Conservation (phyloP, 257 asterid species). For the Nicotiana paniculata region DNA sequence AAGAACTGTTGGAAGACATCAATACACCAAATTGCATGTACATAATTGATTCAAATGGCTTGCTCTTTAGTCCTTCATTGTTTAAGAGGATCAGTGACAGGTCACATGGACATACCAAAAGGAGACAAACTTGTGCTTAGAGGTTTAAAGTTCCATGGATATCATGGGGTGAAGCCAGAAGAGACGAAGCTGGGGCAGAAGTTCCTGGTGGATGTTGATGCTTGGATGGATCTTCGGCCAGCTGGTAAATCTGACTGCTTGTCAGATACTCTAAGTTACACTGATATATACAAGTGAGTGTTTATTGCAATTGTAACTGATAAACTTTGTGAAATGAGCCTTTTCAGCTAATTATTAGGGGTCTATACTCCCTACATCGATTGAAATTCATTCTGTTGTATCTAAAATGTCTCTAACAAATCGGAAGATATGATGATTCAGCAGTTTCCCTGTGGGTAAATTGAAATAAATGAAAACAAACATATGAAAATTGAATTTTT, state of each 20-base stretch:
- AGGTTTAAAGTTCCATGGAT: slow-evolving; percentile 87
- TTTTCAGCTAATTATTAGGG: background rate
- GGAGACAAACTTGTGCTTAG: slow-evolving; percentile 89
- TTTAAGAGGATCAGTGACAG: slow-evolving; percentile 15
- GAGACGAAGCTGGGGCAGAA: too few species aligned
- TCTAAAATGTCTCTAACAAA: background rate
- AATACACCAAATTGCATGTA: too few species aligned
- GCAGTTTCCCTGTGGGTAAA: background rate
- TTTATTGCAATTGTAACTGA: too few species aligned
- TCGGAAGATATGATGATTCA: background rate
- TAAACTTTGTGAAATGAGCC: background rate
- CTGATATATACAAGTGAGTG: too few species aligned
- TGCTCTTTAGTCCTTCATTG: background rate
- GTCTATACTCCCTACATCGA: background rate
- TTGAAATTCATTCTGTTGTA: background rate
- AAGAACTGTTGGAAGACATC: too few species aligned
- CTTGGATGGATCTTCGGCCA: too few species aligned
- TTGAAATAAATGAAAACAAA: background rate
- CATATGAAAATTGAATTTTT: background rate
- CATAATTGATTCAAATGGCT: background rate
- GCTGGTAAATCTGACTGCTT: too few species aligned
- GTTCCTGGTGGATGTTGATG: too few species aligned
- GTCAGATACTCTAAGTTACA: too few species aligned
- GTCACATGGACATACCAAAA: slow-evolving; percentile 18
- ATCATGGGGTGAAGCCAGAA: slow-evolving; percentile 52